Evolutionary conservation across 83 land plant species (phyloP), one percentile per base, ranked within the genome.

Genomic region (Diphasiastrum complanatum): DNA sequence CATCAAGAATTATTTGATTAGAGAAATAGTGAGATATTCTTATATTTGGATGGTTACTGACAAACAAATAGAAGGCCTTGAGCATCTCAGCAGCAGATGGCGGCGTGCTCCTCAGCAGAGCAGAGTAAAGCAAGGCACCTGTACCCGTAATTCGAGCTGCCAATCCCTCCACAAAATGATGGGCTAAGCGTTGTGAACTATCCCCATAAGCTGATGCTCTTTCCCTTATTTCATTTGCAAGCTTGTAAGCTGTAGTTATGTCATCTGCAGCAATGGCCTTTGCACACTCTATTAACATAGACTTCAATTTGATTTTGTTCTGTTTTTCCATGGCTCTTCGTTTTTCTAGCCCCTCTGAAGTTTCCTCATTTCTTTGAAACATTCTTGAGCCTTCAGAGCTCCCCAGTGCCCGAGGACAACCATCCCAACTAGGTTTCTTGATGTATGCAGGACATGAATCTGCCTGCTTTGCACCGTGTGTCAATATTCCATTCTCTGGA

Each of bases 101-200:
- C 30, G 56, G 48, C 40, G 45, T 71, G 34, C 33, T 60, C 4
- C 66, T 31, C n/a, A n/a, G n/a, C 8, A 75, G 46, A 23, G 70
- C 69, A 26, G 61, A 65, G 53, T 83, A 83, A 2, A 78, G 61
- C 31, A 67, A 49, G n/a, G 80, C 86, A 19, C 88, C 82, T 22
- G 83, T 71, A 1, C 97, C 93, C 64, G 82, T 72, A 30, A 87
- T 33, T 22, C 97, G 79, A 11, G 83, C 85, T 28, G 75, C 85
- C 46, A 54, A 16, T 24, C 5, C 68, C 45, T 55, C 67, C 18
- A 34, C 47, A 66, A 66, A 56, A 29, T 53, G 18, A 22, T 28
- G 23, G 22, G 30, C 28, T 16, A 18, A 26, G 33, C 47, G 28
- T 32, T 58, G 36, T 3, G 45, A 27, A 26, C 61, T 31, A 53